Percentiles rank a stretch among this genome's conserved stretches.
Evolutionary conservation across 495 filamentous ascomycete genomes (phyloP).

Genomic region (Xylaria flabelliformis): DNA sequence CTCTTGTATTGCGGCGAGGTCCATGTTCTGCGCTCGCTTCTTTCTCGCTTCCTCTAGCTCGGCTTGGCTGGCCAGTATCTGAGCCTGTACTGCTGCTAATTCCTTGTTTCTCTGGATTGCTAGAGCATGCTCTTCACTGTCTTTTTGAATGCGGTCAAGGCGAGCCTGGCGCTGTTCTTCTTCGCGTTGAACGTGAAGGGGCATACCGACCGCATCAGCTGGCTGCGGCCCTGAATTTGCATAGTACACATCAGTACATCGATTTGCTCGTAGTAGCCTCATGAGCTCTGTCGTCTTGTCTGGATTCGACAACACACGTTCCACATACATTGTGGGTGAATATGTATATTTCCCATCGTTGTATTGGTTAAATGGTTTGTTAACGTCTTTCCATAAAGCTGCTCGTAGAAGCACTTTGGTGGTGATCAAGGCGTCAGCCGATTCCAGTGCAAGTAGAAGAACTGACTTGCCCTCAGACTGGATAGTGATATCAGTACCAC

Average conservation of each 20-base stretch:
- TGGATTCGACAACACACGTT: constrained; percentile 42
- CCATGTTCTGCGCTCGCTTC: constrained; percentile 35
- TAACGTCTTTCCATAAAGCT: constrained; percentile 55
- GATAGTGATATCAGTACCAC: constrained; percentile 49
- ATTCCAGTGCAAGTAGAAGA: constrained; percentile 53
- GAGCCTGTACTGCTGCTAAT: constrained; percentile 49
- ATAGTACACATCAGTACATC: constrained; percentile 54
- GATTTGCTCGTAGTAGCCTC: constrained; percentile 48
- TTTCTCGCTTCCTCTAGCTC: constrained; percentile 53
- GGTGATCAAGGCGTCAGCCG: constrained; percentile 50
- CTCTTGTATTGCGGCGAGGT: constrained; percentile 37
- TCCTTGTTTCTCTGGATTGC: constrained; percentile 50
- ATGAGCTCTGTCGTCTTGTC: constrained; percentile 47
- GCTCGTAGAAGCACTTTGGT: constrained; percentile 52
- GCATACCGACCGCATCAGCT: constrained; percentile 51
- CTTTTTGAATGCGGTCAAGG: constrained; percentile 44
- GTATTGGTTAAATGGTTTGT: constrained; percentile 52
- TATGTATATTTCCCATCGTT: constrained; percentile 51
- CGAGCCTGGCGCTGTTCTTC: constrained; percentile 52
- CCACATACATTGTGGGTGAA: constrained; percentile 53
- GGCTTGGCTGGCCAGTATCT: constrained; percentile 51
- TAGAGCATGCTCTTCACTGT: constrained; percentile 46
- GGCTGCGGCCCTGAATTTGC: constrained; percentile 55
- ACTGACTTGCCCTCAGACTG: constrained; percentile 52
- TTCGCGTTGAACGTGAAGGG: constrained; percentile 49